phyloP scores from a whole-genome alignment of 2,329 filamentous ascomycete genomes.

The Ilyonectria destructans region DNA sequence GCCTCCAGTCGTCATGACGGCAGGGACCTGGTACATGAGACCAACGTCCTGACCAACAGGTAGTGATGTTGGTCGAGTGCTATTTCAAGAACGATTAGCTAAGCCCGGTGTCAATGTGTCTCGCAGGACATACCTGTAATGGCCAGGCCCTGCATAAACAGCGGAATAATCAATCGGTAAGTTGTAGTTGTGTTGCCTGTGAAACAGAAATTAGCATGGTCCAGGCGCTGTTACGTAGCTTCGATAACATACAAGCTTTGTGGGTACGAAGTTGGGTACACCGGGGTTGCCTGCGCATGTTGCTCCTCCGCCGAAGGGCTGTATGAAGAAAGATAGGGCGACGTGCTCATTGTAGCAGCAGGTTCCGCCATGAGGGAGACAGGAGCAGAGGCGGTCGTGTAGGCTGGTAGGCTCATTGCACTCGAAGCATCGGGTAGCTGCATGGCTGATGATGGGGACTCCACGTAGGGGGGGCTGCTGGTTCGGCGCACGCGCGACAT shows the following conservation, averaged over 20 bases:
- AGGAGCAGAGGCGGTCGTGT: conserved; percentile 66
- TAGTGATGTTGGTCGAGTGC: conserved; percentile 59
- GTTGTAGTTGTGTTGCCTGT: conserved; percentile 57
- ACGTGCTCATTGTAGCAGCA: conserved; percentile 59
- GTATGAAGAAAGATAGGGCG: conserved; percentile 67
- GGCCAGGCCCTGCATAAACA: conserved; percentile 52
- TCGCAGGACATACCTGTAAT: conserved; percentile 59
- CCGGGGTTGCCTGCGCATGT: conserved; percentile 54
- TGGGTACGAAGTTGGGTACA: conserved; percentile 55
- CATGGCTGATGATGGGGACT: conserved; percentile 55
- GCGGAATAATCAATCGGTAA: conserved; percentile 63
- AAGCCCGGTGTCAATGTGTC: conserved; percentile 23
- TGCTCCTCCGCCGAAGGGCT: conserved; percentile 64
- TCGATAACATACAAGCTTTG: conserved; percentile 55
- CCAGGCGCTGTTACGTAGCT: conserved; percentile 48
- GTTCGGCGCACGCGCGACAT: conserved; percentile 66
- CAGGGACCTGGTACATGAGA: conserved; percentile 63
- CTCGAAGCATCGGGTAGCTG: conserved; percentile 58
- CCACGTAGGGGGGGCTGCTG: conserved; percentile 63
- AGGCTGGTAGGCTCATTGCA: conserved; percentile 64
- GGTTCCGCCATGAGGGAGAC: conserved; percentile 69
- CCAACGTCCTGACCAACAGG: conserved; percentile 56
- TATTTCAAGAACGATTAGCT: conserved; percentile 46
- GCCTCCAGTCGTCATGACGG: conserved; percentile 56
- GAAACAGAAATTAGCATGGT: conserved; percentile 48